These are phyloP conservation scores for Stagonosporopsis cucurbitacearum DNA, from an alignment of 2,329 filamentous ascomycete genomes.

Conservation along the genomic window DNA sequence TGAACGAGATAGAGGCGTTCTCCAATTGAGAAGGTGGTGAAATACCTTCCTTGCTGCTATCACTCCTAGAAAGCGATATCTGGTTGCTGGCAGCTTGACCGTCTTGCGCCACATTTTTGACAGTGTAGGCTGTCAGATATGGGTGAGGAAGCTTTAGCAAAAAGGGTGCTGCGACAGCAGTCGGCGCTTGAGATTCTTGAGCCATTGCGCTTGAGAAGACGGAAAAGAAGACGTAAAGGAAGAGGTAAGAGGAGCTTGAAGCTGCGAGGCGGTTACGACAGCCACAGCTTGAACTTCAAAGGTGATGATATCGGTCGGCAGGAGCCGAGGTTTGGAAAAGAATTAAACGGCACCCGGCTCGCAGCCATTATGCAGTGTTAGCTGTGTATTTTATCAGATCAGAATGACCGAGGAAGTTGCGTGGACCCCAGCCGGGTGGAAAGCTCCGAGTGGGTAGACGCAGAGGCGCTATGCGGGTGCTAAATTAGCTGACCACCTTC, in stretches of 20 bases:
- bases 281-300: conserved; percentile 18
- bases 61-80: conserved; percentile 29
- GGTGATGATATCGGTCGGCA: background rate
- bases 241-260: conserved; percentile 9
- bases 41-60: conserved; percentile 27
- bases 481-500: conserved; percentile 20
- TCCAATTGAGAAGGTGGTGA: conserved; percentile 37
- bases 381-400: conserved; percentile 26
- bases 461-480: conserved; percentile 35
- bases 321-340: conserved; percentile 37
- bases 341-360: conserved; percentile 15
- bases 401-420: conserved; percentile 10
- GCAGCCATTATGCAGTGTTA: conserved; percentile 35
- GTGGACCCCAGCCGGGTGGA: conserved; percentile 10
- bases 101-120: conserved; percentile 33
- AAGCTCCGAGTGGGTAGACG: conserved; percentile 28
- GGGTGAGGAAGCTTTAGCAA: conserved; percentile 48
- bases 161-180: conserved; percentile 27
- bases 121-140: conserved; percentile 45
- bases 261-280: conserved; percentile 13
- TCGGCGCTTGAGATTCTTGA: conserved; percentile 24
- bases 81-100: conserved; percentile 29
- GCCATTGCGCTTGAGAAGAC: conserved; percentile 25
- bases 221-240: background rate
- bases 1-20: conserved; percentile 38